Percentiles rank a stretch among this genome's conserved stretches.
Evolutionary conservation across 257 asterid species (phyloP).

Genomic region (Eucommia ulmoides): DNA sequence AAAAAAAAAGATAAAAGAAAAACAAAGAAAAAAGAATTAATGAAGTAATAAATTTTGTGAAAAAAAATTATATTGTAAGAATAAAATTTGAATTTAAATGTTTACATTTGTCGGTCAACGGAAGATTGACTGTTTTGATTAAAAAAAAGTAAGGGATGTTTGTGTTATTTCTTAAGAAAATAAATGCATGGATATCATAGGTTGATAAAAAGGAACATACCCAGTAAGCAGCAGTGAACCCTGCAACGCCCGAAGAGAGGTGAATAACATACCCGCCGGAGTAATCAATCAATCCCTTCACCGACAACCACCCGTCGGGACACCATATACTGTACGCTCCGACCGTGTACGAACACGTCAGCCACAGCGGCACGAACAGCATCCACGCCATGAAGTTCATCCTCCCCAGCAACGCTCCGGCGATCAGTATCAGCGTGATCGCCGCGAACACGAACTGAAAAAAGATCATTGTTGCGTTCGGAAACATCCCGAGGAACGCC

Average conservation of each 20-base stretch:
- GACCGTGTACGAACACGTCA: conserved; percentile 54
- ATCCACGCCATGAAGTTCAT: conserved; percentile 72
- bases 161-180: too few relatives aligned
- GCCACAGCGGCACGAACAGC: conserved; percentile 62
- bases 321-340: conserved; percentile 72
- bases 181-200: too few relatives aligned
- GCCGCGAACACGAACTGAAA: conserved; percentile 71
- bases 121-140: too few relatives aligned
- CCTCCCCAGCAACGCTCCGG: conserved; percentile 54
- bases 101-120: too few relatives aligned
- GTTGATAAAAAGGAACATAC: too few relatives aligned
- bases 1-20: too few relatives aligned
- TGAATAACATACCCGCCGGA: conserved; percentile 69
- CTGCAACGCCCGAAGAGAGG: conserved; percentile 66
- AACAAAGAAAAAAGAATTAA: too few relatives aligned
- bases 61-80: too few relatives aligned
- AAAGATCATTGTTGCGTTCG: conserved; percentile 55
- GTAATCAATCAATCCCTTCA: conserved; percentile 39
- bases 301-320: conserved; percentile 29
- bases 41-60: too few relatives aligned
- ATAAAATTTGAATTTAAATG: too few relatives aligned
- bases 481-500: conserved; percentile 39
- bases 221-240: conserved; percentile 72
- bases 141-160: too few relatives aligned
- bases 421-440: conserved; percentile 45